Evolutionary conservation across 2,329 filamentous ascomycete genomes (phyloP), one percentile per base, ranked within the genome.

Genomic region (Nothomitra cinnamomea): DNA sequence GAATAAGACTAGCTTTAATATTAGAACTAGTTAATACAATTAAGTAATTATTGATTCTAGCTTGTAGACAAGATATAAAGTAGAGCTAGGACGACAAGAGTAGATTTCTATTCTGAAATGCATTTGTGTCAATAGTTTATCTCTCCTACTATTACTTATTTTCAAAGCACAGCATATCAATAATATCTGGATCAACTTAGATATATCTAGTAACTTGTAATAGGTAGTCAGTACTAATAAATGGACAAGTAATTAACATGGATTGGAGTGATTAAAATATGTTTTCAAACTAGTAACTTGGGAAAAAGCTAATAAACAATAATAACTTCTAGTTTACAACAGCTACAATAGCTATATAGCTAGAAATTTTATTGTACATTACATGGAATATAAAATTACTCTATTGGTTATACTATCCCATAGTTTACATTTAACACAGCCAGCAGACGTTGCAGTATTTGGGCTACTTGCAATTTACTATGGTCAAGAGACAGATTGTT

Each of bases 11-110:
- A n/a, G n/a, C n/a, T n/a, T n/a, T n/a, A n/a, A n/a, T n/a, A n/a
- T n/a, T n/a, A n/a, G n/a, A n/a, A n/a, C n/a, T n/a, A n/a, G n/a
- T n/a, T n/a, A n/a, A n/a, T n/a, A n/a, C n/a, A n/a, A n/a, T n/a
- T n/a, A n/a, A n/a, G n/a, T n/a, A n/a, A 35, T 51, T 51, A 35
- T 51, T 51, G 35, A 51, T 51, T 13, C 42, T 2, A 21, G 19
- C 1, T 45, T 45, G 25, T 1, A 22, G n/a, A 51, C 48, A 2
- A 19, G 8, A 35, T 51, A 51, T 35, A 38, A 35, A 3, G 2
- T 38, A 13, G 25, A 51, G 13, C 48, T 24, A 7, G 48, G 48
- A 1, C 21, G 8, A 35, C 48, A 51, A 32, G 48, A 51, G 32
- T 51, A 2, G 35, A 24, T 51, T 51, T 2, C 28, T 1, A 2